These are phyloP conservation scores for Penicillium cataractarum DNA, from an alignment of 495 filamentous ascomycete genomes.

Conservation along the genomic window DNA sequence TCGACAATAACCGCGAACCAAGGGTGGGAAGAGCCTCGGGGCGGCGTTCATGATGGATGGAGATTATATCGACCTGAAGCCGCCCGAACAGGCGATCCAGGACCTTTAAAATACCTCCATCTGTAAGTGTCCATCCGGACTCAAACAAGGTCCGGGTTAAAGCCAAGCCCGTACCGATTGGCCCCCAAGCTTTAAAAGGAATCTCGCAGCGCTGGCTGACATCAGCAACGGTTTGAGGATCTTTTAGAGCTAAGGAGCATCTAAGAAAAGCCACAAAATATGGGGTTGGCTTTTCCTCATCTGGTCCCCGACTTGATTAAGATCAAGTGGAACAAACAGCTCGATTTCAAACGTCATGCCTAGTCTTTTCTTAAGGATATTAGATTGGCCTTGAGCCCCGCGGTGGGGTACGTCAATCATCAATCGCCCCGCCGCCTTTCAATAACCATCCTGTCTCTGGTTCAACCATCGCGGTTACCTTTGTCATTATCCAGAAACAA, in stretches of 20 bases:
- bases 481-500: slow-evolving; percentile 4
- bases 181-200: neutral
- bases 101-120: neutral
- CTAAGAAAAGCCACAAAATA: neutral
- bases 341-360: neutral
- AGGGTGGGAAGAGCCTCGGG: neutral
- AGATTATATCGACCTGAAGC: neutral
- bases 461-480: neutral
- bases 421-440: slow-evolving; percentile 6
- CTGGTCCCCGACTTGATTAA: neutral
- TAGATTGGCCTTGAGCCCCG: slow-evolving; percentile 12
- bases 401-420: slow-evolving; percentile 22
- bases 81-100: neutral
- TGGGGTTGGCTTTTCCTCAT: neutral
- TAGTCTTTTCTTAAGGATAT: neutral
- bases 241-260: neutral
- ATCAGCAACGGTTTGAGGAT: neutral
- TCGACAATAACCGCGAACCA: neutral
- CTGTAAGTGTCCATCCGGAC: neutral
- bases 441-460: neutral
- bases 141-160: neutral
- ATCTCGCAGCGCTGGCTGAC: neutral
- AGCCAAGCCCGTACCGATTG: neutral
- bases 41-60: neutral
- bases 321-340: neutral